Percentiles rank a stretch among this genome's conserved stretches.
Conservation (phyloP, 371 early-diverging fungal species). For the Mucor sp. region DNA sequence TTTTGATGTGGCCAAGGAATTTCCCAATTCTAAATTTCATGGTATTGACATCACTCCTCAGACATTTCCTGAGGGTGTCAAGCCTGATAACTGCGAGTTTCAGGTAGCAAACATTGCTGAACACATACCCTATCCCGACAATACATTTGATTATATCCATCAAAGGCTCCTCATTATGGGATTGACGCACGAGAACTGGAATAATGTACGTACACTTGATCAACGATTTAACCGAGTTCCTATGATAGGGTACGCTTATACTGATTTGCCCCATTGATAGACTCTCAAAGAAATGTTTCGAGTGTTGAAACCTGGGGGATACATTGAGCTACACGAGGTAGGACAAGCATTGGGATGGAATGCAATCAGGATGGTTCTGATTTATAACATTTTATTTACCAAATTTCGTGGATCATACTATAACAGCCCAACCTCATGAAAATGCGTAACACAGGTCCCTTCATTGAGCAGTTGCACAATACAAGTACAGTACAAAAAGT, state of each 20-base stretch:
- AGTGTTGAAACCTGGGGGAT: constrained; percentile 21
- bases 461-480: not conserved
- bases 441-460: constrained; percentile 1
- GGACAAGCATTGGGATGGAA: not conserved
- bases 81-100: constrained; percentile 24
- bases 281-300: constrained; percentile 8
- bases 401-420: not conserved
- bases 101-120: constrained; percentile 20
- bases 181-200: constrained; percentile 9
- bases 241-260: not conserved
- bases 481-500: not conserved
- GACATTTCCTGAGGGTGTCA: constrained; percentile 16
- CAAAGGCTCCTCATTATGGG: constrained; percentile 14
- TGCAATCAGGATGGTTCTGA: not conserved
- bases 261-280: not conserved
- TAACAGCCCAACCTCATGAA: not conserved
- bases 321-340: constrained; percentile 43
- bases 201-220: constrained; percentile 3
- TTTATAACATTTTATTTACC: not conserved
- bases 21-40: constrained; percentile 37
- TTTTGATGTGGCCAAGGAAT: constrained; percentile 45
- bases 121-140: constrained; percentile 20
- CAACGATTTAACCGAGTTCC: not conserved
- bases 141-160: constrained; percentile 30
- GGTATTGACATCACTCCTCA: constrained; percentile 41